Percentiles rank a stretch among this genome's conserved stretches.
These are phyloP conservation scores for Colletotrichum sp. DNA, from an alignment of 2,329 filamentous ascomycete species.

Conservation along the genomic window DNA sequence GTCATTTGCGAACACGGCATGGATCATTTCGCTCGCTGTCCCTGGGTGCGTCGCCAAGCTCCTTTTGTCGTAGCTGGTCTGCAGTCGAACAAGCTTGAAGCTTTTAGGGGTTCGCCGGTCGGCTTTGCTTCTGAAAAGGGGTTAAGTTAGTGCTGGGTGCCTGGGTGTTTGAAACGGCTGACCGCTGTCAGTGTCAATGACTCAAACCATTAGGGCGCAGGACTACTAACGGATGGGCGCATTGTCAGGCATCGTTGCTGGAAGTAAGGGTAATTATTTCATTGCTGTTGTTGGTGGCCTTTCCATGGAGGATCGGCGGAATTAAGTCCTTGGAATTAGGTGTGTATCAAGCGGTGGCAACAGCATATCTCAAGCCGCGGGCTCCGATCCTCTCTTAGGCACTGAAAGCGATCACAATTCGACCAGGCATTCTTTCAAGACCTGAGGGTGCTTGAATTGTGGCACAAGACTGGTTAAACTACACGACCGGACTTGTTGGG, in stretches of 20 bases:
- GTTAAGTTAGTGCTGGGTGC: neutral
- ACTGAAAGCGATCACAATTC: no score
- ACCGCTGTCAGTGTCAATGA: neutral
- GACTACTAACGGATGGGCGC: neutral
- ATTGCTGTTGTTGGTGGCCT: neutral
- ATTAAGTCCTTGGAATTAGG: neutral
- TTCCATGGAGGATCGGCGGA: neutral
- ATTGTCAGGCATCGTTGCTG: neutral
- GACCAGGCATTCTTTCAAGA: no score
- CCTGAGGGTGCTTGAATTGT: no score
- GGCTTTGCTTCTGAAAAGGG: neutral
- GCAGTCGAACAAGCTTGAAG: neutral
- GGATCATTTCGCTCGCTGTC: neutral
- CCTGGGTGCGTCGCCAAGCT: neutral
- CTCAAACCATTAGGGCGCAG: neutral
- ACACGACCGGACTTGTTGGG: no score
- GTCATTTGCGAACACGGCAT: neutral
- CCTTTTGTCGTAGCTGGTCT: neutral
- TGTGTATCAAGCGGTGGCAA: neutral
- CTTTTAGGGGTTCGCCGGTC: neutral
- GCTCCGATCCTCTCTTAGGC: no score
- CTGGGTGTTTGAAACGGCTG: neutral
- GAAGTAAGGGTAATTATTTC: neutral
- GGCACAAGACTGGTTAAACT: no score
- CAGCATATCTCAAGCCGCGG: neutral